Evolutionary conservation across 1,284 basidiomycete species (phyloP).

Genomic region (Sporisorium scitamineum): DNA sequence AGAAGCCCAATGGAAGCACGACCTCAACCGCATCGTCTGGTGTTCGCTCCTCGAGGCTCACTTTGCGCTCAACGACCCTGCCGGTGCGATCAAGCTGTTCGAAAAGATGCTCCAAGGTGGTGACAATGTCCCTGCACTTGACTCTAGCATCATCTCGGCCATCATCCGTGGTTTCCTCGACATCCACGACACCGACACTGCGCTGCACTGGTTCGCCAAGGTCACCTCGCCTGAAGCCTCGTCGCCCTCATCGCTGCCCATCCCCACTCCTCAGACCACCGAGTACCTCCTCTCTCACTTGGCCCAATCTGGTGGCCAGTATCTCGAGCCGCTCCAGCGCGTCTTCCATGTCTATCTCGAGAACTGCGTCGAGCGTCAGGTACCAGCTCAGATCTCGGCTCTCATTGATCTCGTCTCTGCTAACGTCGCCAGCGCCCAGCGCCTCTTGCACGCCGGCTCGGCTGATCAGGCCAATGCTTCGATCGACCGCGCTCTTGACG

Average conservation of each 20-base stretch:
- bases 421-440: conserved; percentile 42
- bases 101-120: conserved; percentile 76
- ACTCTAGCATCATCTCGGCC: conserved; percentile 74
- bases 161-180: conserved; percentile 73
- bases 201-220: conserved; percentile 56
- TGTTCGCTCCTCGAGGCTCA: conserved; percentile 81
- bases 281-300: conserved; percentile 31
- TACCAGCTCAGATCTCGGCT: conserved; percentile 4
- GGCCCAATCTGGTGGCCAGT: conserved; percentile 14
- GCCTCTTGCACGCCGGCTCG: conserved; percentile 32
- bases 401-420: conserved; percentile 36
- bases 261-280: conserved; percentile 12
- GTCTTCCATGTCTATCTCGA: conserved; percentile 35
- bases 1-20: conserved; percentile 48
- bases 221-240: conserved; percentile 16
- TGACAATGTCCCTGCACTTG: conserved; percentile 72
- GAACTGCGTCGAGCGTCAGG: not conserved
- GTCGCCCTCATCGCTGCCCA: conserved; percentile 8
- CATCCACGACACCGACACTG: conserved; percentile 43
- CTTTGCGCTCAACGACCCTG: conserved; percentile 77
- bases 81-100: conserved; percentile 78
- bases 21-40: conserved; percentile 74
- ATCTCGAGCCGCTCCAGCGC: conserved; percentile 20
- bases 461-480: conserved; percentile 25
- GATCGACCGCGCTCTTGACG: conserved; percentile 46